phyloP scores from a whole-genome alignment of 1,284 basidiomycete genomes.

The Austroboletus novae-zelandiae region DNA sequence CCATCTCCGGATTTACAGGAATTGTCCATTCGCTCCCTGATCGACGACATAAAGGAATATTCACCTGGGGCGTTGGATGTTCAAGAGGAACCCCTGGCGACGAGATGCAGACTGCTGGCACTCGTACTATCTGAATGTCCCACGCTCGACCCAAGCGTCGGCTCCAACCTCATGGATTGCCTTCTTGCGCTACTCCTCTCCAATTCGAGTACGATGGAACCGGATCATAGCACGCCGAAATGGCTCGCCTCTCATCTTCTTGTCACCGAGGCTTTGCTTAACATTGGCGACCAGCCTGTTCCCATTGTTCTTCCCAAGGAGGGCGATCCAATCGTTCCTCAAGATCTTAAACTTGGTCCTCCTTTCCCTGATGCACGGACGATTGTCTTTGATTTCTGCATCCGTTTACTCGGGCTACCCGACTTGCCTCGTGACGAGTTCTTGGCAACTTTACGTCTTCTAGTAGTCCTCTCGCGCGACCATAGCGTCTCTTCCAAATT shows the following conservation, averaged over 20 bases:
- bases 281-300: constrained; percentile 70
- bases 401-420: constrained; percentile 62
- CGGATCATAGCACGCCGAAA: constrained; percentile 57
- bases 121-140: constrained; percentile 78
- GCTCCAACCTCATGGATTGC: constrained; percentile 59
- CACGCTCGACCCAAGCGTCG: constrained; percentile 49
- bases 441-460: constrained; percentile 73
- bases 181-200: constrained; percentile 65
- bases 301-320: constrained; percentile 64
- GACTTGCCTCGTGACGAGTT: constrained; percentile 75
- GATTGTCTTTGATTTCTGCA: constrained; percentile 70
- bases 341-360: constrained; percentile 58
- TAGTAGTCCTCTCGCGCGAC: constrained; percentile 81
- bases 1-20: constrained; percentile 58
- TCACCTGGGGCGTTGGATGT: constrained; percentile 63
- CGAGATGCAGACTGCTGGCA: constrained; percentile 84
- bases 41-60: constrained; percentile 72
- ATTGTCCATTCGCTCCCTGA: constrained; percentile 59
- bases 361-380: constrained; percentile 58
- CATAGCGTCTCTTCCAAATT: constrained; percentile 59
- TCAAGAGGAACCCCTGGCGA: constrained; percentile 72
- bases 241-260: constrained; percentile 86
- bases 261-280: constrained; percentile 79
- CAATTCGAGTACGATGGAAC: constrained; percentile 47
- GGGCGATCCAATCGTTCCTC: constrained; percentile 55